Base-by-base conservation (phyloP, 306 rosid genomes). In the Coriaria nepalensis region DNA sequence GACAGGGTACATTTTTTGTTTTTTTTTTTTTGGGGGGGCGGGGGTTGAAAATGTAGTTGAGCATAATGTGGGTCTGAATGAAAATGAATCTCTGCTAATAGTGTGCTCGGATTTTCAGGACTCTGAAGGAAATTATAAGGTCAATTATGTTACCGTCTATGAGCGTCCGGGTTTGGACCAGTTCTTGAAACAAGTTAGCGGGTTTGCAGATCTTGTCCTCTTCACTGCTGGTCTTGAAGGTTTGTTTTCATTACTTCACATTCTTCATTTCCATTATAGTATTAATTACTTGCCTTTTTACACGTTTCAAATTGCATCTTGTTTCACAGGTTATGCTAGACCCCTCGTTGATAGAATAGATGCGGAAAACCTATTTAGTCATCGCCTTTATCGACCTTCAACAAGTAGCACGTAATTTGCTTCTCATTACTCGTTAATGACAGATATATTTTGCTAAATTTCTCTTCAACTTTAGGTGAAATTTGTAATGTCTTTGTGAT, bases 171-270 rank as follows among this genome's bases (percentile, higher is more conserved):
- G 98, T 40, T 53, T 90, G 85, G 78, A 67, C 29, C 92, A 85
- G 55, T 90, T 90, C 80, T 72, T 90, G 44, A 73, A 52, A 39
- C 76, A 71, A 64, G 80, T 85, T 45, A 60, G 90, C 59, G 72
- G 71, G 57, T 90, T 90, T 61, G 94, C 95, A 6, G 81, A 90
- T 60, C 65, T 90, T 70, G 87, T 90, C 50, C 82, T 90, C 53
- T 90, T 90, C 59, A 90, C 98, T 37, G 98, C 98, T 56, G 98
- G 98, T 60, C 94, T 90, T 63, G 95, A 90, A 85, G 98, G 98
- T 82, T 56, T 47, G 66, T 59, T 45, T 59, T 6, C 50, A 8
- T 32, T 34, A 32, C 33, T 14, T 53, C 33, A 2, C 13, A 6
- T 15, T 2, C 10, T 35, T 37, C 4, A 35, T 40, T 37, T 68